Evolutionary conservation across 371 early-diverging fungal genomes (phyloP).

Genomic region (Zopfochytrium polystomum): DNA sequence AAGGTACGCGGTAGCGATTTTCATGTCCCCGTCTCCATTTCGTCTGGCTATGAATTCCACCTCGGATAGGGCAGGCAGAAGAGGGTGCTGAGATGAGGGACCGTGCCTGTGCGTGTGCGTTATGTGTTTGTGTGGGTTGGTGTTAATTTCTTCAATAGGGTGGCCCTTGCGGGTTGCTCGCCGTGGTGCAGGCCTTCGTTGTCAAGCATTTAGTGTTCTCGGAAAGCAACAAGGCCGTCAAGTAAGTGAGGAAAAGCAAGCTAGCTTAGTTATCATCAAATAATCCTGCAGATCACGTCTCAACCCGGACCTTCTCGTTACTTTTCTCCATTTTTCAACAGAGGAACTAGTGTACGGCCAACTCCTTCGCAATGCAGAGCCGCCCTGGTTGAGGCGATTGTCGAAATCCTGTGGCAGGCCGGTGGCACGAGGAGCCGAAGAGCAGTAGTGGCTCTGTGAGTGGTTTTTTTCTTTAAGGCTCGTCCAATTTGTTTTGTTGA

Average conservation of each 20-base stretch:
- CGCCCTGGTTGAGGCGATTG: conserved; percentile 28
- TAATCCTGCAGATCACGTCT: too few relatives aligned
- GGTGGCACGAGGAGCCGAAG: conserved; percentile 20
- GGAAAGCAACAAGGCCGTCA: too few relatives aligned
- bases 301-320: neutral
- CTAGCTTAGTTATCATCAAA: too few relatives aligned
- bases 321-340: conserved; percentile 10
- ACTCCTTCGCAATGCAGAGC: conserved; percentile 15
- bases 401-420: conserved; percentile 44
- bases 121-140: neutral
- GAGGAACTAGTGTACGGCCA: conserved; percentile 31
- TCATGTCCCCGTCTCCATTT: too few relatives aligned
- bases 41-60: too few relatives aligned
- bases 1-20: conserved; percentile 26
- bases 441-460: conserved; percentile 33
- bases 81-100: too few relatives aligned
- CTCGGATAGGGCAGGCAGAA: too few relatives aligned
- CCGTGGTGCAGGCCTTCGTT: conserved; percentile 42
- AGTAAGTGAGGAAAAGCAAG: too few relatives aligned
- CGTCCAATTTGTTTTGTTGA: conserved; percentile 1
- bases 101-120: too few relatives aligned
- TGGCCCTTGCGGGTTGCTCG: conserved; percentile 52
- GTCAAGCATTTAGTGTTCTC: conserved; percentile 36
- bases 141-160: conserved; percentile 26
- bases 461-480: conserved; percentile 2